Conservation (phyloP, 192 early-diverging fungal genomes). For the Coemansia sp. region DNA sequence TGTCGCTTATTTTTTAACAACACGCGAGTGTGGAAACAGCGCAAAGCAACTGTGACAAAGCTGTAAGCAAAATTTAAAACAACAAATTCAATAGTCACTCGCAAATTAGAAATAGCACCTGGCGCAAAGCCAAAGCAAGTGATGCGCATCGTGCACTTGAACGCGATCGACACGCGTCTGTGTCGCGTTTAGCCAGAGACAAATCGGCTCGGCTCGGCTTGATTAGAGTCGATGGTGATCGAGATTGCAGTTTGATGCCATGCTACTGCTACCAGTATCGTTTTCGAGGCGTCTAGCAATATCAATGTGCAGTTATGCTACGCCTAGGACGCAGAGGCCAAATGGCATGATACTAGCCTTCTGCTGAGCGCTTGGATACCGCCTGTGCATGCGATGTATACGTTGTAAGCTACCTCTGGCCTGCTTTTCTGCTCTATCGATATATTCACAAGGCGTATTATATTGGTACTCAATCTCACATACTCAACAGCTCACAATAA, state of each 20-base stretch:
- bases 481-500: background rate
- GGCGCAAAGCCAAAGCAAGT: background rate
- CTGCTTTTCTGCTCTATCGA: background rate
- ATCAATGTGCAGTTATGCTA: background rate
- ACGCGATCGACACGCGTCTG: background rate
- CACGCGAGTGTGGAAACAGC: background rate
- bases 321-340: background rate
- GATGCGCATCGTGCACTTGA: background rate
- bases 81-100: background rate
- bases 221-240: background rate
- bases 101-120: background rate
- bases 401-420: background rate
- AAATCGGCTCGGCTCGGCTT: background rate
- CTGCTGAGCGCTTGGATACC: background rate
- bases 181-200: no score
- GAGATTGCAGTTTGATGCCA: background rate
- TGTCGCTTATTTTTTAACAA: background rate
- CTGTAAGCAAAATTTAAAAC: background rate
- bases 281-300: background rate
- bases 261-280: background rate
- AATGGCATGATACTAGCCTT: background rate
- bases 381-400: background rate
- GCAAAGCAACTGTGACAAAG: background rate
- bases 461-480: background rate
- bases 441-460: background rate